phyloP scores from a whole-genome alignment of 129 eudicot species.

The Silybum marianum region DNA sequence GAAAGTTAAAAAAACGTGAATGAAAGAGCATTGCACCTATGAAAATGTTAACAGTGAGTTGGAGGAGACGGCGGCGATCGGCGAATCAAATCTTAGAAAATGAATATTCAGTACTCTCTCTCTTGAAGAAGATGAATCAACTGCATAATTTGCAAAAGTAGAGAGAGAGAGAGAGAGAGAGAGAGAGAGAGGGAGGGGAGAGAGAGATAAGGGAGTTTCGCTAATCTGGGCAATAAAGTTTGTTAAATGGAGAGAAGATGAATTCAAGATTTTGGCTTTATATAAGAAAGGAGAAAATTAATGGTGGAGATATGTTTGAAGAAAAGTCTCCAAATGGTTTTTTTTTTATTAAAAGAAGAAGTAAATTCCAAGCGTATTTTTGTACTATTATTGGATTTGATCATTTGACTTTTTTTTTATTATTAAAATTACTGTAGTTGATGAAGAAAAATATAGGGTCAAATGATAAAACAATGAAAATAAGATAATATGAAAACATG shows the following conservation, averaged over 20 bases:
- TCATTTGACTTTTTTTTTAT: neutral
- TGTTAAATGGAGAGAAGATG: constrained; percentile 16
- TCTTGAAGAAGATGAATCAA: constrained; percentile 35
- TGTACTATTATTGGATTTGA: neutral
- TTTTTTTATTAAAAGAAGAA: neutral
- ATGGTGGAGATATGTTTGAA: constrained; percentile 13
- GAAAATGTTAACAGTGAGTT: constrained; percentile 17
- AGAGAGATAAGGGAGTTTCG: constrained; percentile 5
- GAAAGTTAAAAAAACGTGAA: neutral
- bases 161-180: constrained; percentile 18
- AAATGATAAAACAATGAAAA: too few species aligned
- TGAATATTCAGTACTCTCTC: constrained; percentile 40
- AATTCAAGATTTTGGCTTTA: neutral
- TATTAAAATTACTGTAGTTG: neutral
- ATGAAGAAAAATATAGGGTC: neutral
- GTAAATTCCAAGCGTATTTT: neutral
- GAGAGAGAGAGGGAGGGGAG: neutral
- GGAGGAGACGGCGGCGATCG: constrained; percentile 13
- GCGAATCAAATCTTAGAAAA: constrained; percentile 22
- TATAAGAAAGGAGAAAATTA: constrained; percentile 11
- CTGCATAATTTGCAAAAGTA: constrained; percentile 17
- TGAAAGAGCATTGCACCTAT: constrained; percentile 13
- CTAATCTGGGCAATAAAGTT: constrained; percentile 15
- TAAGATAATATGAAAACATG: too few species aligned
- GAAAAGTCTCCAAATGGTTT: constrained; percentile 8